Conservation (phyloP, 2,329 filamentous ascomycete species). For the Colletotrichum tofieldiae region DNA sequence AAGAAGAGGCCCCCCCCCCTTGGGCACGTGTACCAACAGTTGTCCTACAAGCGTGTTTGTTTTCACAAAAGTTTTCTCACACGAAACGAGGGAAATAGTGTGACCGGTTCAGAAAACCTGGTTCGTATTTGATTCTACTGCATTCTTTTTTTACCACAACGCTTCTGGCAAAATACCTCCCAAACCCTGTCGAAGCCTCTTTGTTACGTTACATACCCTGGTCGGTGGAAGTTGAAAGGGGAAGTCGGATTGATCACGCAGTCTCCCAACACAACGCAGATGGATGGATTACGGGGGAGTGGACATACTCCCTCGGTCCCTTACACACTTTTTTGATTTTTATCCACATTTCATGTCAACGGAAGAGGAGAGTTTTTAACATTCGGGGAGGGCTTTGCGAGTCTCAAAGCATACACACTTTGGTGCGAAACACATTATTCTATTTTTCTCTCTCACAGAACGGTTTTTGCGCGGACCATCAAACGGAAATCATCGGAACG, state of each 20-base stretch:
- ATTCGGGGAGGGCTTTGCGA: conserved; percentile 33
- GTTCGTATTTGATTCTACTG: conserved; percentile 41
- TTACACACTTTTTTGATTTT: conserved; percentile 31
- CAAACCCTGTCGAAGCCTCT: conserved; percentile 36
- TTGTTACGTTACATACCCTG: conserved; percentile 42
- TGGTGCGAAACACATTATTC: conserved; percentile 20
- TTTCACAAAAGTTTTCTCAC: conserved; percentile 25
- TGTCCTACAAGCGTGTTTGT: conserved; percentile 40
- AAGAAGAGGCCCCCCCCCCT: not conserved
- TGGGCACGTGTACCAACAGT: conserved; percentile 38
- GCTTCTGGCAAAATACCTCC: conserved; percentile 35
- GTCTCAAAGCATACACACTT: conserved; percentile 26
- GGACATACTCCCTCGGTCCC: not conserved
- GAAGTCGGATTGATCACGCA: conserved; percentile 37
- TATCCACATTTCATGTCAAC: conserved; percentile 13
- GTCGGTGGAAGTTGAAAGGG: conserved; percentile 39
- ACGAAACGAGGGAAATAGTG: conserved; percentile 32
- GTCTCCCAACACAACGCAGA: conserved; percentile 38
- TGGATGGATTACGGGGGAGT: conserved; percentile 27
- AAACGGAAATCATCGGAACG: conserved; percentile 28
- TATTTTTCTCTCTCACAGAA: not conserved
- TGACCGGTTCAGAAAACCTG: conserved; percentile 34
- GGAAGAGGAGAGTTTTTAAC: conserved; percentile 15
- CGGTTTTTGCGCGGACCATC: conserved; percentile 28
- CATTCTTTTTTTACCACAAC: conserved; percentile 23